Evolutionary conservation across 2,329 filamentous ascomycete species (phyloP).

Genomic region (Apiospora marii): DNA sequence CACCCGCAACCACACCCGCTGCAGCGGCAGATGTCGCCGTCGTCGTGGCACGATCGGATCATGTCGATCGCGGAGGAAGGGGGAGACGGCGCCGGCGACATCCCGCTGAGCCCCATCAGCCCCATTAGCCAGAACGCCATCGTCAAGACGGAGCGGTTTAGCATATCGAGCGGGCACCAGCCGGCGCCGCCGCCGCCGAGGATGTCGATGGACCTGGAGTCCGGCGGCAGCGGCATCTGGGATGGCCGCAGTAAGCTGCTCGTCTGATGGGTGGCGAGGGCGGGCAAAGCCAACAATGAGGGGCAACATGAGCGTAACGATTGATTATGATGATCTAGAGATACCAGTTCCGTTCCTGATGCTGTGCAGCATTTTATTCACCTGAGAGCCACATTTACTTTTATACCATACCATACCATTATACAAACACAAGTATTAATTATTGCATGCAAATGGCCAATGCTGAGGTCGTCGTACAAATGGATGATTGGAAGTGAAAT

Average conservation of each 20-base stretch:
- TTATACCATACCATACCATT: background rate
- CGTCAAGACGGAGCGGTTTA: conserved; percentile 10
- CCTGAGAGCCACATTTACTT: background rate
- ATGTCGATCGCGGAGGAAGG: background rate
- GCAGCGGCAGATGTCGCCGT: background rate
- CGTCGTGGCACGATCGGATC: background rate
- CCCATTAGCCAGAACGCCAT: background rate
- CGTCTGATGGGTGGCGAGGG: background rate
- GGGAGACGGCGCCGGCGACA: background rate
- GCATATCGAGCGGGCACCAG: conserved; percentile 8
- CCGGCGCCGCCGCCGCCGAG: background rate
- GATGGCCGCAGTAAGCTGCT: background rate
- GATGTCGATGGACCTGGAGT: background rate
- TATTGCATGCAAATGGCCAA: background rate
- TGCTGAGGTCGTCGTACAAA: background rate
- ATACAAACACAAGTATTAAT: background rate
- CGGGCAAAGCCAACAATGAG: background rate
- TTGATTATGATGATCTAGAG: background rate
- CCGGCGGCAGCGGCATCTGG: background rate
- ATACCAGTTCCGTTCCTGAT: background rate
- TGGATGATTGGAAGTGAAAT: background rate
- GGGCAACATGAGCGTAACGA: background rate
- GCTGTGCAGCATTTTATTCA: background rate
- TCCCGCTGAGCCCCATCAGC: background rate
- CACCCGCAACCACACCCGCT: background rate